Base-by-base conservation (phyloP, 176 grass and related monocot genomes). In the Oryza meridionalis region DNA sequence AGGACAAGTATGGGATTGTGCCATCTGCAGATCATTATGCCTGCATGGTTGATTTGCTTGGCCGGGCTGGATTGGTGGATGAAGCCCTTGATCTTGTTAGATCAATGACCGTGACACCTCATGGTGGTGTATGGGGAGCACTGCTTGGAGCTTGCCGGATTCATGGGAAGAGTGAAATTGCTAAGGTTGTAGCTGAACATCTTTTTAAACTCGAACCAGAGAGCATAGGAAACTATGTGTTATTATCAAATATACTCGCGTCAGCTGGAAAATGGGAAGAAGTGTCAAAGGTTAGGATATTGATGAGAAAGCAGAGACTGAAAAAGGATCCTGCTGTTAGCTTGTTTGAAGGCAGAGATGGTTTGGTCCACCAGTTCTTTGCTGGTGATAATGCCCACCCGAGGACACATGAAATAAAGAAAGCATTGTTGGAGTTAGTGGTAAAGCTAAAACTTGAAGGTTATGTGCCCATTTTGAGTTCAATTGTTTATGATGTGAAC, bases 11-110 rank as follows among this genome's bases (percentile, higher is more conserved):
- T 78, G 65, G 90, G 29, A 90, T 94, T 79, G 70, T 78, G 73
- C 93, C 84, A 77, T 92, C 93, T 3, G 37, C 82, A 59, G 88
- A 92, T 88, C 93, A 94, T 68, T 94, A 90, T 84, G 53, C 93
- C 17, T 94, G 88, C 75, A 94, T 94, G 93, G 93, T 92, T 10
- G 93, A 94, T 90, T 86, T 92, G 75, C 77, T 94, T 81, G 90
- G 87, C 11, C 87, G 90, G 38, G 82, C 88, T 77, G 90, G 90
- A 45, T 89, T 94, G 46, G 85, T 94, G n/a, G 83, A 84, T 40
- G 90, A 92, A 86, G 85, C 87, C 17, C 80, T 92, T 42, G 85
- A 92, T 69, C 88, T 94, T 21, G 90, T 90, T 47, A 90, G 65
- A 26, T 90, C 93, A 35, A 92, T 92, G 93, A 44, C 78, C 6